These are phyloP conservation scores for Podaxis sp. DNA, from an alignment of 768 basidiomycete species.

Conservation along the genomic window DNA sequence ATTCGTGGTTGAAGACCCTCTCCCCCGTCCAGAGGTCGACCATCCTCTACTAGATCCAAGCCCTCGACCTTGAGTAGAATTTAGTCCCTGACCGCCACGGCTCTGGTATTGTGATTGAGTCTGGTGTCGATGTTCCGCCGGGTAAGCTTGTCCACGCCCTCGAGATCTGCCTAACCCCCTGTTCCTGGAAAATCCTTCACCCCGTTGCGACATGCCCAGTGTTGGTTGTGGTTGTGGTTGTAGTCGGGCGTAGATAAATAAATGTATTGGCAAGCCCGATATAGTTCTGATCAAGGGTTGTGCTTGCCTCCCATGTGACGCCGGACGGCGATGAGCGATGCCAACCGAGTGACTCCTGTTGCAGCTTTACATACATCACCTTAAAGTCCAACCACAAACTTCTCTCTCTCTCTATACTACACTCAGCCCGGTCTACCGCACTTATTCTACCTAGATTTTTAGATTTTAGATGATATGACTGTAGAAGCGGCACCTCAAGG, in stretches of 20 bases:
- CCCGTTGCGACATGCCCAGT: not conserved
- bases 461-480: not conserved
- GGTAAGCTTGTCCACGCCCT: not conserved
- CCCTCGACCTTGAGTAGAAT: slow-evolving; percentile 17
- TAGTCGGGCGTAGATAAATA: not conserved
- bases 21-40: slow-evolving; percentile 14
- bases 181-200: not conserved
- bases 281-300: not conserved
- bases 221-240: not conserved
- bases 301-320: not conserved
- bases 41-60: slow-evolving; percentile 12
- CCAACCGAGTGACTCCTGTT: not conserved
- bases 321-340: not conserved
- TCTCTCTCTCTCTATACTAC: not conserved
- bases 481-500: not conserved
- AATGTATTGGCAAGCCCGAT: too few species aligned
- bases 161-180: not conserved
- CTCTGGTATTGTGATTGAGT: not conserved
- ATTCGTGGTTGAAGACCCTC: not conserved
- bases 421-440: not conserved
- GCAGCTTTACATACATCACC: not conserved
- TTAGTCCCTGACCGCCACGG: not conserved
- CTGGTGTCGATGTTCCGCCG: not conserved
- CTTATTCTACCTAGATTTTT: too few species aligned
- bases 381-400: not conserved